Evolutionary conservation across 768 basidiomycete genomes (phyloP).

Genomic region (Rhizopogon vulgaris): DNA sequence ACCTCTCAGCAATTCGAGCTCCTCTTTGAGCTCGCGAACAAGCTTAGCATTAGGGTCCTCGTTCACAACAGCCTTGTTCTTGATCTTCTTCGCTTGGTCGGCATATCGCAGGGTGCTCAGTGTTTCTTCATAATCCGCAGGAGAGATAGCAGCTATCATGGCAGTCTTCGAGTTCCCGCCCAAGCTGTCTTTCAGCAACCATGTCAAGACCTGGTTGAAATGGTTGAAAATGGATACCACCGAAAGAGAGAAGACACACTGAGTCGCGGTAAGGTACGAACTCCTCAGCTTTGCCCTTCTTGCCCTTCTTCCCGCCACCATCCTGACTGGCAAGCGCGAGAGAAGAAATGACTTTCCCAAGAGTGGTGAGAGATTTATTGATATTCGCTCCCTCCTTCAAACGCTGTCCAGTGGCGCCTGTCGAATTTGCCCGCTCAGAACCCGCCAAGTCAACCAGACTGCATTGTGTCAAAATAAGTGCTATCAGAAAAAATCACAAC

Average conservation of each 20-base stretch:
- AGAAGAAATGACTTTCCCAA: conserved; percentile 95
- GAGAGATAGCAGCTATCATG: conserved; percentile 98
- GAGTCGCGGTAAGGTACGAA: conserved; percentile 98
- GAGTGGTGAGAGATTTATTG: conserved; percentile 96
- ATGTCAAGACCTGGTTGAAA: conserved; percentile 75
- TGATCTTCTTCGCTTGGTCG: conserved; percentile 99
- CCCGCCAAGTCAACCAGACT: conserved; percentile 95
- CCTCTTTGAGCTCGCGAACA: conserved; percentile 97
- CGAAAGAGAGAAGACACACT: conserved; percentile 37
- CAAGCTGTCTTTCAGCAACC: conserved; percentile 95
- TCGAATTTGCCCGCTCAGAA: conserved; percentile 94
- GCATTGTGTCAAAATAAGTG: conserved; percentile 8
- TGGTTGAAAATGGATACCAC: not conserved
- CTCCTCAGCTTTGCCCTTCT: conserved; percentile 86
- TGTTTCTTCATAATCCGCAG: conserved; percentile 98
- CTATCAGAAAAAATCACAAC: not conserved
- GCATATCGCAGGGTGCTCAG: conserved; percentile 95
- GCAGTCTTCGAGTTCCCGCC: conserved; percentile 98
- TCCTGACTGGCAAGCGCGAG: conserved; percentile 57
- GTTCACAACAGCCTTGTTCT: conserved; percentile 98
- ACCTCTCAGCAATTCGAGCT: conserved; percentile 88
- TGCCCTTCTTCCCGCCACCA: conserved; percentile 72
- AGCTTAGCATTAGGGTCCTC: conserved; percentile 99
- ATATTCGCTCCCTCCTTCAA: conserved; percentile 98
- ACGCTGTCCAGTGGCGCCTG: conserved; percentile 93